Base-by-base conservation (phyloP, 2,329 filamentous ascomycete genomes). In the Colletotrichum sp. region DNA sequence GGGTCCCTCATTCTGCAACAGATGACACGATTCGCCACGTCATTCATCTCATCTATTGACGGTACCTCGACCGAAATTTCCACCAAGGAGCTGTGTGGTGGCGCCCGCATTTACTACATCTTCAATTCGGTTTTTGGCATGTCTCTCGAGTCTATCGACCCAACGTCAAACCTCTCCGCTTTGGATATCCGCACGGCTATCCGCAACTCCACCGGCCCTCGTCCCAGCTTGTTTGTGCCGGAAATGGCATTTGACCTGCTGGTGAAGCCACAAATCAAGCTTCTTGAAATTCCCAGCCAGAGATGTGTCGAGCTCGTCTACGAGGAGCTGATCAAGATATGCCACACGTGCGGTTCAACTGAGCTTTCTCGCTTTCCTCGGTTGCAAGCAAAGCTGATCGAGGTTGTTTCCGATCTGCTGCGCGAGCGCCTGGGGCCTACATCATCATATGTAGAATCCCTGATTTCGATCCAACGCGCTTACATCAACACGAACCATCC, bases 401-500 rank as follows among this genome's bases (percentile, higher is more conserved):
- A 99, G 85, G 96, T 98, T 21, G 97, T 99, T 4, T 99, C 97
- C 8, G 97, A 99, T 83, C 92, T 99, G 60, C 90, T 99, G 68
- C 93, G 97, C 71, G 97, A 99, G 86, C 92, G 96, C 76, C 90
- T 99, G 7, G 97, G 97, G 3, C 97, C 97, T 13, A 93, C 95
- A 72, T 98, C 96, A 3, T 90, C 87, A 68, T 99, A 99, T 80
- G 97, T 99, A 59, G 97, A 98, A 85, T 99, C 96, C 55, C 90
- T 99, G 77, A 99, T 99, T 79, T 94, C 97, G 30, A 99, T 99
- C 76, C 97, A 99, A 86, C 92, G 97, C 79, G 97, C 97, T 24
- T 99, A 99, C 86, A 99, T 99, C 87, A 99, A 99, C 88, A 99
- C 97, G 57, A 99, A 99, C 82, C 97, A 99, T 83, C 97, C 97